Base-by-base conservation (phyloP, 106 monocot species). In the Allium fistulosum region DNA sequence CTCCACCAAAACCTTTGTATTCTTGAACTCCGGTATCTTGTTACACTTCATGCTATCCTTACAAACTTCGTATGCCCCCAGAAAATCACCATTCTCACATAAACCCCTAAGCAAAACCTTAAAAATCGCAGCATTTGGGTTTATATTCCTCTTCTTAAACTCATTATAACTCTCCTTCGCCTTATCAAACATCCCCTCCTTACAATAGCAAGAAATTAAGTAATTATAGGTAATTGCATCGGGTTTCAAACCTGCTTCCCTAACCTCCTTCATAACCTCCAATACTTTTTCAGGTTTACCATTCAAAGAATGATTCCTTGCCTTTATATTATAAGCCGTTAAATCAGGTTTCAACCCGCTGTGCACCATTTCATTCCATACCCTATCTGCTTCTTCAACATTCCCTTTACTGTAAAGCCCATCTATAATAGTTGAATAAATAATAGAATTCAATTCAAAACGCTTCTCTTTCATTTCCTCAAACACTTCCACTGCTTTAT, bases 21-120 rank as follows among this genome's bases (percentile, higher is more conserved):
- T 86, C 37, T 66, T 60, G 14, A 91, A 87, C 74, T 88, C 85
- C 4, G 95, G 95, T 26, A 91, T 67, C 71, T 79, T 88, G 11
- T 75, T 80, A 58, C 64, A 65, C 80, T 69, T 79, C 45, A 80
- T 67, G 57, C 88, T 85, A 18, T 91, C 88, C 71, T 62, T 74
- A 52, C 75, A 88, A 7, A 96, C 81, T 65, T 80, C 75, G 58
- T 75, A 74, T 0, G 56, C 88, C 10, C 18, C 72, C 28, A 78
- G 81, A 10, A 91, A 84, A 69, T 91, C 88, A 14, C 76, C 88
- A 46, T 78, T 78, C 74, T 67, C 74, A 57, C 88, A 88, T 49
- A 91, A 69, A 7, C 48, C 16, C 9, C 49, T 57, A 64, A 88
- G n/a, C 4, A 96, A 75, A 63, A 64, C 68, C 78, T 80, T 81